phyloP scores from a whole-genome alignment of 768 basidiomycete species.

The Mrakia gelida region DNA sequence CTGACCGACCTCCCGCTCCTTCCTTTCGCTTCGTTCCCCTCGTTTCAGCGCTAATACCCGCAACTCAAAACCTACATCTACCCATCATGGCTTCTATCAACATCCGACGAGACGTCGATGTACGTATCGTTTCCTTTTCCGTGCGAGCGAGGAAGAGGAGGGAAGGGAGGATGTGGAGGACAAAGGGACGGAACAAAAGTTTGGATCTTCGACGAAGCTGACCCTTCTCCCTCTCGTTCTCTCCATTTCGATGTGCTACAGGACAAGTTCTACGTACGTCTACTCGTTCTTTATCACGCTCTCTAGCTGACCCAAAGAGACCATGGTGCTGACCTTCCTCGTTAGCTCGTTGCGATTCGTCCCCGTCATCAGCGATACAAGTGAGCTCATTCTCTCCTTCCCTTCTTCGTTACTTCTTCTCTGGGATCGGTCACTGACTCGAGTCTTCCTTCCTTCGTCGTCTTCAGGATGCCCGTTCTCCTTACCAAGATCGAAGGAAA shows the following conservation, averaged over 20 bases:
- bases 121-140: conserved; percentile 29
- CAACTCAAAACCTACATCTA: not conserved
- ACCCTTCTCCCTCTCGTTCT: not conserved
- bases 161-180: not conserved
- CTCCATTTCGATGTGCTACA: conserved; percentile 9
- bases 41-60: conserved; percentile 26
- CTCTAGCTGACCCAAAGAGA: no score
- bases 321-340: not conserved
- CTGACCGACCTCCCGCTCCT: not conserved
- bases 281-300: not conserved
- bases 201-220: not conserved
- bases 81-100: conserved; percentile 66
- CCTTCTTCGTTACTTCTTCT: not conserved
- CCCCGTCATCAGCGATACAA: conserved; percentile 59
- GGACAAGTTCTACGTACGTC: conserved; percentile 72
- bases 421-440: conserved; percentile 24
- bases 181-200: not conserved
- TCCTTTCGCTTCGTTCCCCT: not conserved
- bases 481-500: conserved; percentile 96
- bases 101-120: conserved; percentile 89
- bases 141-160: not conserved
- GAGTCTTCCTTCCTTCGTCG: not conserved
- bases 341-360: not conserved
- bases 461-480: conserved; percentile 81
- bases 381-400: conserved; percentile 45